Base-by-base conservation (phyloP, 768 basidiomycete genomes). In the Imleria badia region DNA sequence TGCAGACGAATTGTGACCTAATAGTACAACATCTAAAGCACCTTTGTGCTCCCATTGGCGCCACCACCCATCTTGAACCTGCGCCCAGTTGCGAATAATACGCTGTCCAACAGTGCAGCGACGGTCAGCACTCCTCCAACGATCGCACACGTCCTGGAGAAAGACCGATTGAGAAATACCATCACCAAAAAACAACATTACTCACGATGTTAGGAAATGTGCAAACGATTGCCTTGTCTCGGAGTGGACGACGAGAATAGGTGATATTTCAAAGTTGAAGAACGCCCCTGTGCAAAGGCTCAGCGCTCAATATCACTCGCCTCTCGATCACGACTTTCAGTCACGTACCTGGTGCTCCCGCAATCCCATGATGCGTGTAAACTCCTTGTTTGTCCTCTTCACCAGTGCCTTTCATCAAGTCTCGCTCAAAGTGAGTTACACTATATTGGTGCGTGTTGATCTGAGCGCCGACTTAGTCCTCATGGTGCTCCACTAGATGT, bases 111-210 rank as follows among this genome's bases (percentile, higher is more conserved):
- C 14, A 99, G 74, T 1, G 90, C 88, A 17, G 94, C 95, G 19
- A 99, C 87, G 6, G 97, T 99, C 56, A 99, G 75, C 5, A 98
- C 95, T 62, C 97, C 97, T 60, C 97, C 97, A 29, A 99, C 87
- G 64, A 99, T 98, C 3, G 97, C 97, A 68, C 94, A 97, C 23
- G 94, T 95, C 59, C 94, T 97, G 64, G 34, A 35, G 31, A 54
- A 22, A 17, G 34, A 35, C 33, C 23, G 20, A 55, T 23, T 50
- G 23, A 48, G 13, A 48, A 13, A 55, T 30, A 35, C 15, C 8
- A 19, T 15, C 20, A 17, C 34, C 30, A 31, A 39, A 39, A 54
- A 30, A 33, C 6, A 45, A 10, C n/a, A 51, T 20, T 15, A 80
- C 94, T 66, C 66, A 95, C 91, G 95, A 98, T 41, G 97, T 98